These are phyloP conservation scores for Sporothrix brunneoviolacea DNA, from an alignment of 2,329 filamentous ascomycete genomes.

Conservation along the genomic window DNA sequence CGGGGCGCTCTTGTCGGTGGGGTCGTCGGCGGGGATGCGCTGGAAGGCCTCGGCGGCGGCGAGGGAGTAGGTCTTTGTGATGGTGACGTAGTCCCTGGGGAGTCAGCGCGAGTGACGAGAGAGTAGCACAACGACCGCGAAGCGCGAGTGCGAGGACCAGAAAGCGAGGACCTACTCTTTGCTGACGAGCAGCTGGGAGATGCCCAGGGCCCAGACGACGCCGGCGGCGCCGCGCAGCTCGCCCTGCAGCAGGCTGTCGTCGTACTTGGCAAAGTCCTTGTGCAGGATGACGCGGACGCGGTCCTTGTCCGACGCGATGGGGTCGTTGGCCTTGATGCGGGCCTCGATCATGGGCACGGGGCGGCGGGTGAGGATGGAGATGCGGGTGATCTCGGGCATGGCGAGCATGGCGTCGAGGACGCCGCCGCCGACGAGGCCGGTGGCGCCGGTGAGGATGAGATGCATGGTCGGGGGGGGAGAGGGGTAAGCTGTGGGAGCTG, in stretches of 20 bases:
- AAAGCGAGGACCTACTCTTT: slow-evolving; percentile 42
- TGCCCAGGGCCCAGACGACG: slow-evolving; percentile 68
- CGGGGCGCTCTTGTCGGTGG: neutral
- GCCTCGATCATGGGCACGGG: slow-evolving; percentile 56
- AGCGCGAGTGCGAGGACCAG: neutral
- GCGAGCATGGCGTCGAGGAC: slow-evolving; percentile 57
- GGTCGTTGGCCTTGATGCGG: slow-evolving; percentile 38
- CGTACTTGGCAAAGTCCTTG: slow-evolving; percentile 58
- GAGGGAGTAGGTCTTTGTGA: slow-evolving; percentile 61
- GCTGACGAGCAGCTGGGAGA: slow-evolving; percentile 51
- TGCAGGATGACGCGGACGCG: slow-evolving; percentile 62
- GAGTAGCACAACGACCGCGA: neutral
- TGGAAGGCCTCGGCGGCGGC: slow-evolving; percentile 24
- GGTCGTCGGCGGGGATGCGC: neutral
- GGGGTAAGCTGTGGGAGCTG: neutral
- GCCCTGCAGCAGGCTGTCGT: slow-evolving; percentile 42
- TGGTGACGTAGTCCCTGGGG: slow-evolving; percentile 53
- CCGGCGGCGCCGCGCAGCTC: slow-evolving; percentile 58
- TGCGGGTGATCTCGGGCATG: slow-evolving; percentile 49
- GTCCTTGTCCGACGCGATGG: slow-evolving; percentile 22
- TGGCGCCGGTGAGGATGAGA: slow-evolving; percentile 62
- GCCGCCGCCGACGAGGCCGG: slow-evolving; percentile 56
- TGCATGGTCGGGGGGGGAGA: slow-evolving; percentile 38
- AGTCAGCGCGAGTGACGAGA: too few relatives aligned
- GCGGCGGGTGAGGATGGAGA: slow-evolving; percentile 61